Conservation (phyloP, 495 filamentous ascomycete genomes). For the Penicillium pancosmium region DNA sequence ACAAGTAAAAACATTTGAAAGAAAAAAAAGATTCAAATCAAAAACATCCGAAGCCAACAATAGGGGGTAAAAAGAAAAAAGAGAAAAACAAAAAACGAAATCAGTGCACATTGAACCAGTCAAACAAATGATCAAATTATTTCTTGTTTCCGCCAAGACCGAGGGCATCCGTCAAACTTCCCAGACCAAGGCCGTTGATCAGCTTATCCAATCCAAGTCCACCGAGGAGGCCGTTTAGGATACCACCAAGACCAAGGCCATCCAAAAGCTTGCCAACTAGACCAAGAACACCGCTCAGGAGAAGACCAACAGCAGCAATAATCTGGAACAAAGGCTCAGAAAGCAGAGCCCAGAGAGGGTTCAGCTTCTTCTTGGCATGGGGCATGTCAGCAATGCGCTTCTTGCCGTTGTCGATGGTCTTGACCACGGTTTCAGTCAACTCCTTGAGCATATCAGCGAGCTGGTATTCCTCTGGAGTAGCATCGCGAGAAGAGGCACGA, state of each 20-base stretch:
- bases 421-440: constrained; percentile 60
- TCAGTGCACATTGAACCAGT: neutral
- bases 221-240: constrained; percentile 78
- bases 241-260: constrained; percentile 80
- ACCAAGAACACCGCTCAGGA: constrained; percentile 79
- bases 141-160: constrained; percentile 43
- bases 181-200: constrained; percentile 72
- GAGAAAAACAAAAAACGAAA: neutral
- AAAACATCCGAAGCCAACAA: no score
- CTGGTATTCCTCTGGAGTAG: constrained; percentile 81
- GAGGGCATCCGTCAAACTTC: constrained; percentile 58
- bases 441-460: constrained; percentile 86
- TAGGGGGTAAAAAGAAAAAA: neutral
- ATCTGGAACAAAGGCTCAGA: constrained; percentile 90
- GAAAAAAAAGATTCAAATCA: neutral
- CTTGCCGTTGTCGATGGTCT: constrained; percentile 85
- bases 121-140: neutral
- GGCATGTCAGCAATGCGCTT: constrained; percentile 88
- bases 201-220: constrained; percentile 80
- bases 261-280: constrained; percentile 80
- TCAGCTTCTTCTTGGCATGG: constrained; percentile 90
- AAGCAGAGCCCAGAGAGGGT: constrained; percentile 81
- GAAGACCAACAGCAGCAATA: constrained; percentile 83
- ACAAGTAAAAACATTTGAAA: neutral
- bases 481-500: constrained; percentile 77